These are phyloP conservation scores for Plasmodium gallinaceum DNA, from an alignment of 169 alveolate species.

Conservation along the genomic window DNA sequence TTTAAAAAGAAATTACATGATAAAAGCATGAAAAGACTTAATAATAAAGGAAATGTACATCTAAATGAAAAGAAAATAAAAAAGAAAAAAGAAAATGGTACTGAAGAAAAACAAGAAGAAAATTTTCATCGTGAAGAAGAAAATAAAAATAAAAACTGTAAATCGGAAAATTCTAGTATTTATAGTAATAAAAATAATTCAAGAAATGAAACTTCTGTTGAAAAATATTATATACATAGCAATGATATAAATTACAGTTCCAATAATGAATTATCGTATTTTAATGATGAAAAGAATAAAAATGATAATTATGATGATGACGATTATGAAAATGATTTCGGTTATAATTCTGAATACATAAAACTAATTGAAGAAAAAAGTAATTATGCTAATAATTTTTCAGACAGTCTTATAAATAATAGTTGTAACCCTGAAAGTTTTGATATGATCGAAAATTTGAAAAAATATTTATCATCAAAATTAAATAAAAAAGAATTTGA, in stretches of 20 bases:
- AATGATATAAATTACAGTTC: slow-evolving; percentile 9
- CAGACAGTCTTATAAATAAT: slow-evolving; percentile 20
- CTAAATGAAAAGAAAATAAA: neutral
- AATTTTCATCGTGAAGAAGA: neutral
- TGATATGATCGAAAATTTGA: slow-evolving; percentile 25
- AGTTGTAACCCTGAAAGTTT: slow-evolving; percentile 17
- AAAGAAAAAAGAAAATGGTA: neutral
- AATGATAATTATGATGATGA: slow-evolving; percentile 11
- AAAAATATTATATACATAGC: slow-evolving; percentile 32
- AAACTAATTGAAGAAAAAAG: slow-evolving; percentile 53
- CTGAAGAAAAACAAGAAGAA: neutral
- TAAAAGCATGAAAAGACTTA: neutral
- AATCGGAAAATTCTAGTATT: neutral
- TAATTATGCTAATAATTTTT: slow-evolving; percentile 18
- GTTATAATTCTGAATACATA: slow-evolving; percentile 29
- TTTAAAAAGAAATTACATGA: neutral
- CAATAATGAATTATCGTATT: neutral
- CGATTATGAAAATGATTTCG: slow-evolving; percentile 31
- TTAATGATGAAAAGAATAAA: neutral
- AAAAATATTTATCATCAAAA: slow-evolving; percentile 48
- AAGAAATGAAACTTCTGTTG: slow-evolving; percentile 3
- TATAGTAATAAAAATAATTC: neutral
- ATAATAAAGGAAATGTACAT: neutral
- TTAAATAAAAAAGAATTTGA: slow-evolving; percentile 13
- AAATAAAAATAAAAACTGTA: neutral